Conservation (phyloP, 2,329 filamentous ascomycete genomes). For the Orbilia javanica region DNA sequence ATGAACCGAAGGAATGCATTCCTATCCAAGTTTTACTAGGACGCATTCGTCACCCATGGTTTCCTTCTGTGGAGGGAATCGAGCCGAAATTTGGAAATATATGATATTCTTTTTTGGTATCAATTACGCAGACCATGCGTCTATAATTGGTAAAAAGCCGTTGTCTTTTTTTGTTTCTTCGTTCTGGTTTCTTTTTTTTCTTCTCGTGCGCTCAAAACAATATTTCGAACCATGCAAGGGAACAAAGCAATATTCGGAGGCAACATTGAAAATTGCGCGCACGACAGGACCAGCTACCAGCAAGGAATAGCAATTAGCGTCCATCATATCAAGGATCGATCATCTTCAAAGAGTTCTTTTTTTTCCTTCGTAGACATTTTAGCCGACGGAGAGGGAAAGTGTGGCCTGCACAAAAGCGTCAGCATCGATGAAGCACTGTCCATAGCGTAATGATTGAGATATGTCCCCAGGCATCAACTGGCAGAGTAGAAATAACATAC, state of each 20-base stretch:
- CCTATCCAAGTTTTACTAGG: slow-evolving; percentile 52
- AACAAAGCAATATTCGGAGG: slow-evolving; percentile 57
- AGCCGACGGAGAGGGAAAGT: slow-evolving; percentile 28
- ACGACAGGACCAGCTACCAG: slow-evolving; percentile 55
- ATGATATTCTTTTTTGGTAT: slow-evolving; percentile 55
- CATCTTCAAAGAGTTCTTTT: slow-evolving; percentile 16
- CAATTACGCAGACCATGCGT: slow-evolving; percentile 44
- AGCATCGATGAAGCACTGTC: slow-evolving; percentile 33
- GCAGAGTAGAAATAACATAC: slow-evolving; percentile 47
- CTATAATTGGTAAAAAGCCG: slow-evolving; percentile 47
- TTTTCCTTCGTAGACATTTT: slow-evolving; percentile 23
- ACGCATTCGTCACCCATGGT: slow-evolving; percentile 55
- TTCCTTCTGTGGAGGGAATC: slow-evolving; percentile 53
- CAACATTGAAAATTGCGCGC: slow-evolving; percentile 55
- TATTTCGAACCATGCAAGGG: slow-evolving; percentile 58
- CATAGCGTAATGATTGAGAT: slow-evolving; percentile 21
- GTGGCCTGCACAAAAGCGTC: slow-evolving; percentile 50
- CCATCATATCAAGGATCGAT: slow-evolving; percentile 45
- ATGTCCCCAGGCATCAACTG: slow-evolving; percentile 7
- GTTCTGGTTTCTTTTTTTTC: slow-evolving; percentile 3
- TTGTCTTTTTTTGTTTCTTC: slow-evolving; percentile 37
- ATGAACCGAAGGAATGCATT: slow-evolving; percentile 50
- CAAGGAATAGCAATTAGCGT: slow-evolving; percentile 53
- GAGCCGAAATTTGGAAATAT: slow-evolving; percentile 53
- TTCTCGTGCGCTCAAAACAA: slow-evolving; percentile 56